Base-by-base conservation (phyloP, 2,329 filamentous ascomycete genomes). In the Alternaria triticina region DNA sequence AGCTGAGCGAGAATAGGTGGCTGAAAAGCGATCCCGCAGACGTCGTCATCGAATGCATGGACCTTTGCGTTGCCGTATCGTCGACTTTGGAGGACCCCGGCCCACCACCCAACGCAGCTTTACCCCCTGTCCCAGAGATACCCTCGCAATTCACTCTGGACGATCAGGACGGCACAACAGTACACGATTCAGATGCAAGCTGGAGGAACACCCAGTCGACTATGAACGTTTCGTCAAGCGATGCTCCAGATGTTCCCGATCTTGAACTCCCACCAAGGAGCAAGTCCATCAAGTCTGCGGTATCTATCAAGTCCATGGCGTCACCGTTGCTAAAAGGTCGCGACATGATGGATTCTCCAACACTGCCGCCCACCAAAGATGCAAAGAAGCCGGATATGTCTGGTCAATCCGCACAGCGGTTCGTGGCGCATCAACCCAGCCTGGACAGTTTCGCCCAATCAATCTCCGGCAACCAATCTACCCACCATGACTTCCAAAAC, bases 11-110 rank as follows among this genome's bases (percentile, higher is more conserved):
- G 72, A 89, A 90, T 45, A 88, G 92, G 55, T 96, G 91, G 90
- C 87, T 93, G 72, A 93, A 91, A 70, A 91, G 90, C 70, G 91
- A 94, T 68, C 89, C 92, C 8, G 88, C 91, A 1, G 92, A 95
- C 76, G 89, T 96, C 2, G 90, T 94, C 1, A 90, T 91, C 3
- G 89, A 93, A 68, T 96, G 93, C 69, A 90, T 93, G 83, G 88
- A 87, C 56, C 84, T 94, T n/a, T 90, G 86, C 61, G 79, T 83
- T 43, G 81, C 81, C 40, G 74, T 79, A 2, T 78, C 79, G n/a
- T 73, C 79, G 11, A 71, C 79, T 1, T 70, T 83, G n/a, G 69
- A 79, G 23, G 82, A 82, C 64, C 83, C 83, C 40, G 83, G 82
- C 5, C 84, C 84, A 47, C 83, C 83, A 15, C 83, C 84, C 5